Percentiles rank a stretch among this genome's conserved stretches.
Evolutionary conservation across 768 basidiomycete genomes (phyloP).

Genomic region (Leccinum rimulosum): DNA sequence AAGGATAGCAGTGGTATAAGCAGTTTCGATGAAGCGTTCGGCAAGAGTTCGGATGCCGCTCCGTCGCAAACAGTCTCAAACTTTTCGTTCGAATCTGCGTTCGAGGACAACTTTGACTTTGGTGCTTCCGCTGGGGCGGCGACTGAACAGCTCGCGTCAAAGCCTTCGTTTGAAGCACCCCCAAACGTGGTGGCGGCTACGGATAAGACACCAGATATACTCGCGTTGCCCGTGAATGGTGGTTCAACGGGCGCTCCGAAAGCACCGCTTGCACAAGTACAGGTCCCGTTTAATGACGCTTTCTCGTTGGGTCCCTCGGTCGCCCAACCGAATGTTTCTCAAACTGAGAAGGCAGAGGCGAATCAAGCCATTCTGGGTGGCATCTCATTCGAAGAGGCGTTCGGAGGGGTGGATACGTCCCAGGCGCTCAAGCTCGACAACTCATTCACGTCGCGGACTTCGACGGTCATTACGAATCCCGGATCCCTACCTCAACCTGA

Average conservation of each 20-base stretch:
- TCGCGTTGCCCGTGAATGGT: constrained; percentile 15
- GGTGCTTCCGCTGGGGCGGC: constrained; percentile 36
- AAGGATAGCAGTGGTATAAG: constrained; percentile 36
- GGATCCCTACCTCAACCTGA: constrained; percentile 17
- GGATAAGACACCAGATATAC: constrained; percentile 12
- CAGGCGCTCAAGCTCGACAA: constrained; percentile 40
- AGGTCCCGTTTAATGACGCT: constrained; percentile 46
- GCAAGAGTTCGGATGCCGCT: constrained; percentile 44
- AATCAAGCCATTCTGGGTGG: constrained; percentile 11
- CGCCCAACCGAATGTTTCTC: constrained; percentile 2
- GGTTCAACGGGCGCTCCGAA: constrained; percentile 8
- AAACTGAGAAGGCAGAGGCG: constrained; percentile 14
- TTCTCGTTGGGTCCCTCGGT: constrained; percentile 36
- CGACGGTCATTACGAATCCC: constrained; percentile 29
- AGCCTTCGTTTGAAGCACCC: constrained; percentile 19
- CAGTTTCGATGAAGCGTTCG: constrained; percentile 76
- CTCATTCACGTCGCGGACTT: constrained; percentile 36
- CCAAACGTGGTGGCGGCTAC: constrained; percentile 6
- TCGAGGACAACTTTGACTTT: constrained; percentile 70
- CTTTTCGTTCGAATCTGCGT: constrained; percentile 65
- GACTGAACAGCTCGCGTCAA: constrained; percentile 26
- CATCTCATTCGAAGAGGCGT: constrained; percentile 56
- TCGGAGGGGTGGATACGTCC: constrained; percentile 43
- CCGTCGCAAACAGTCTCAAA: constrained; percentile 32
- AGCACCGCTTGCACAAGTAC: constrained; percentile 16